Percentiles rank a stretch among this genome's conserved stretches.
Evolutionary conservation across 179 eudicot species (phyloP).

Genomic region (Vitellaria paradoxa): DNA sequence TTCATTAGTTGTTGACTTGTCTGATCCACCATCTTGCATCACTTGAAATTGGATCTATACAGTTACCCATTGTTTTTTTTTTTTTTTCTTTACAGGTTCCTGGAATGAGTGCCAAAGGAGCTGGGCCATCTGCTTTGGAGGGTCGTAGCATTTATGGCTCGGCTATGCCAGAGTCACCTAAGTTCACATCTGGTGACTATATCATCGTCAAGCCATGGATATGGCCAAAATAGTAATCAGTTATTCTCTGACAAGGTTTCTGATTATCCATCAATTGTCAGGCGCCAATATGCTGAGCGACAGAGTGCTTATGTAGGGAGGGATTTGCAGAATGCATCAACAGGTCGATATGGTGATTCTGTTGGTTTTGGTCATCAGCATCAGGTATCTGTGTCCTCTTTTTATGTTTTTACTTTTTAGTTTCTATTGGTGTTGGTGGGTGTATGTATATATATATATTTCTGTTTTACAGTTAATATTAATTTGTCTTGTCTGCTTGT

Average conservation of each 20-base stretch:
- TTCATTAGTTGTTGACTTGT: not conserved
- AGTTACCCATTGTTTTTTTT: not conserved
- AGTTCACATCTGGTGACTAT: conserved; percentile 59
- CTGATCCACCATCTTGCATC: not conserved
- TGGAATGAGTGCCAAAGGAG: conserved; percentile 53
- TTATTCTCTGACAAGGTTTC: conserved; percentile 59
- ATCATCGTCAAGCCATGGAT: conserved; percentile 61
- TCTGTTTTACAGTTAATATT: not conserved
- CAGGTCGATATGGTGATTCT: conserved; percentile 65
- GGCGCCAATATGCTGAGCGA: conserved; percentile 68
- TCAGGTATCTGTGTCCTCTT: conserved; percentile 45
- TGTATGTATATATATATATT: not conserved
- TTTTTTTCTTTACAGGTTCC: conserved; percentile 40
- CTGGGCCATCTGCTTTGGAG: conserved; percentile 56
- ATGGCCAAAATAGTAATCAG: conserved; percentile 67
- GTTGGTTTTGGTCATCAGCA: conserved; percentile 57
- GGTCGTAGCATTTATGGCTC: conserved; percentile 62
- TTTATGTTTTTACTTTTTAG: not conserved
- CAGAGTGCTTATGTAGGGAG: conserved; percentile 60
- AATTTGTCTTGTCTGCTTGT: not conserved
- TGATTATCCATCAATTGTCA: conserved; percentile 71
- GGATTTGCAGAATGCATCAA: conserved; percentile 56
- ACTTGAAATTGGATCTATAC: not conserved
- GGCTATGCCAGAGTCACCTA: conserved; percentile 67
- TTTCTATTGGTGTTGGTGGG: not conserved